Base-by-base conservation (phyloP, 1,139 yeast species). In the Kluyveromyces sp. region DNA sequence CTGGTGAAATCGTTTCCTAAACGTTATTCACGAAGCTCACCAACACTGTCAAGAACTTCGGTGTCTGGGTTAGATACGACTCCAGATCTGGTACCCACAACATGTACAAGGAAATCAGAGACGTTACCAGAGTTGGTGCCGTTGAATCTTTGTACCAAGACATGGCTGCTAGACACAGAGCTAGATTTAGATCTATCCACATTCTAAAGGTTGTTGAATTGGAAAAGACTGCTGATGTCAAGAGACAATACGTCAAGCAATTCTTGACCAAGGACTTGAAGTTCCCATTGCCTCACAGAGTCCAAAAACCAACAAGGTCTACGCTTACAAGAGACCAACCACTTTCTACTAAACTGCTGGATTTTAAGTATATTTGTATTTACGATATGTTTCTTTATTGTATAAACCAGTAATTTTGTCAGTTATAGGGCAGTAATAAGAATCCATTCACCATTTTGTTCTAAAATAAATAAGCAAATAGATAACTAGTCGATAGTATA, bases 31-130 rank as follows among this genome's bases (percentile, higher is more conserved):
- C 71, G 99, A 92, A 80, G 79, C 90, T 73, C 88, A 80, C 81
- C 98, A 87, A 95, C 78, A 90, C 88, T 82, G 97, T 92, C 71
- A 92, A 92, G 92, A 92, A 90, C 88, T 92, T 89, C 73, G 98
- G 97, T 81, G 75, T 94, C 79, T 92, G 98, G 98, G 84, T 92
- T 74, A 90, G 98, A 83, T 92, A 94, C 88, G 98, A 94, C 74
- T 92, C 99, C 64, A 94, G 98, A 84, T 94, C 98, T 65, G 99
- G 99, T 80, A 89, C 96, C 71, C 98, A 94, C 95, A 92, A 92
- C 95, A 92, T 92, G 97, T 92, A 92, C 97, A 92, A 88, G 83
- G 99, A 92, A 82, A 88, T 89, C 94, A 90, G 98, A 79, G 98
- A 92, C 69, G 95, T 90, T 67, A 78, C 97, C 79, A 94, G 99